phyloP scores from a whole-genome alignment of 83 land plant genomes.

The Larix sibirica region DNA sequence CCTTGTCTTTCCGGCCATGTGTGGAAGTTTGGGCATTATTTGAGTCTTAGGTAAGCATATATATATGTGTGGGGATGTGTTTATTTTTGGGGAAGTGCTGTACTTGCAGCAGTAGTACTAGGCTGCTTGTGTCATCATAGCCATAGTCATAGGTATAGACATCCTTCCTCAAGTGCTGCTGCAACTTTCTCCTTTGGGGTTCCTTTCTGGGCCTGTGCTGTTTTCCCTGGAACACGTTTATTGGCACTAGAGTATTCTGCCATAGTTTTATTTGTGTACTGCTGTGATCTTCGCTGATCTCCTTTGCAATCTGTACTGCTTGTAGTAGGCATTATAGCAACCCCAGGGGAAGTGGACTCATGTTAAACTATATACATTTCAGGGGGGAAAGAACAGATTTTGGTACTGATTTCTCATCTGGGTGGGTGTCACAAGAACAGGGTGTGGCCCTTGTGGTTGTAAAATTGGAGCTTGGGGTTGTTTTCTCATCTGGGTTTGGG shows the following conservation, averaged over 20 bases:
- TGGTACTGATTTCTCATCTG: no score
- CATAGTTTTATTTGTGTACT: constrained; percentile 2
- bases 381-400: not conserved
- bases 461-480: no score
- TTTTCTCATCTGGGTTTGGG: not conserved
- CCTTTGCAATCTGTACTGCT: constrained; percentile 12
- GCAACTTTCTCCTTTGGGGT: constrained; percentile 11
- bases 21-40: no score
- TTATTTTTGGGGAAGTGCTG: not conserved
- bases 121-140: constrained; percentile 2
- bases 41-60: no score
- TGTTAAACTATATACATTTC: not conserved
- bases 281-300: not conserved
- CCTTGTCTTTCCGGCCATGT: no score
- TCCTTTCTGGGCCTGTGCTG: not conserved
- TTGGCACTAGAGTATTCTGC: not conserved
- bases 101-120: constrained; percentile 7
- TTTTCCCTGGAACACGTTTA: not conserved
- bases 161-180: not conserved
- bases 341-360: not conserved
- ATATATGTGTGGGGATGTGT: no score
- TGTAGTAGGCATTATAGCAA: not conserved
- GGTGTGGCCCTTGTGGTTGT: no score
- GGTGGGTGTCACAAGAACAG: no score
- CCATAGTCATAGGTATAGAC: not conserved